Percentiles rank a stretch among this genome's conserved stretches.
Evolutionary conservation across 345 rosid genomes (phyloP).

Genomic region (Boechera divaricarpa): DNA sequence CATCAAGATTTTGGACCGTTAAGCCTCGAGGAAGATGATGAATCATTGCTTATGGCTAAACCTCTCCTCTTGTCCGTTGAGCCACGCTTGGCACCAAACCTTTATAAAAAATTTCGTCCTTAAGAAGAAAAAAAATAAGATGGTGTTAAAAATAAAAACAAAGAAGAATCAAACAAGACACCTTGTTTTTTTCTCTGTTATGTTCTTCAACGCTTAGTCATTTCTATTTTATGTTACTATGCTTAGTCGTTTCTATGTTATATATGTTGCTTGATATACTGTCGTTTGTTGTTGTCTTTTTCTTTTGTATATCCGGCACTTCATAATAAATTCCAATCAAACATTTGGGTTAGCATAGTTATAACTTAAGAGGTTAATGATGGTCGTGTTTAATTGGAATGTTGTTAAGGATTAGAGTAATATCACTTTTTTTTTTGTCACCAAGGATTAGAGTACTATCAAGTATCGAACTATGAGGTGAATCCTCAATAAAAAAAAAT

Average conservation of each 20-base stretch:
- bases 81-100: conserved; percentile 43
- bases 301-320: background rate
- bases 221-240: background rate
- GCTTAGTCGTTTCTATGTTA: background rate
- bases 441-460: background rate
- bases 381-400: background rate
- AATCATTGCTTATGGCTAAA: conserved; percentile 40
- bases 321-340: conserved; percentile 9
- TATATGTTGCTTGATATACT: background rate
- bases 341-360: background rate
- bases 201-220: background rate
- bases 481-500: background rate
- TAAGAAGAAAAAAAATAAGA: background rate
- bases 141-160: background rate
- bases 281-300: background rate
- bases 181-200: conserved; percentile 10
- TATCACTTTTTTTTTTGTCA: too few species aligned
- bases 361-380: background rate
- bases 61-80: conserved; percentile 38
- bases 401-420: background rate
- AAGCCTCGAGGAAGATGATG: conserved; percentile 43
- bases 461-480: background rate
- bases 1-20: conserved; percentile 13
- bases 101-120: conserved; percentile 34
- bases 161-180: background rate